These are phyloP conservation scores for Castanea crenata DNA, from an alignment of 306 rosid genomes.

Conservation along the genomic window DNA sequence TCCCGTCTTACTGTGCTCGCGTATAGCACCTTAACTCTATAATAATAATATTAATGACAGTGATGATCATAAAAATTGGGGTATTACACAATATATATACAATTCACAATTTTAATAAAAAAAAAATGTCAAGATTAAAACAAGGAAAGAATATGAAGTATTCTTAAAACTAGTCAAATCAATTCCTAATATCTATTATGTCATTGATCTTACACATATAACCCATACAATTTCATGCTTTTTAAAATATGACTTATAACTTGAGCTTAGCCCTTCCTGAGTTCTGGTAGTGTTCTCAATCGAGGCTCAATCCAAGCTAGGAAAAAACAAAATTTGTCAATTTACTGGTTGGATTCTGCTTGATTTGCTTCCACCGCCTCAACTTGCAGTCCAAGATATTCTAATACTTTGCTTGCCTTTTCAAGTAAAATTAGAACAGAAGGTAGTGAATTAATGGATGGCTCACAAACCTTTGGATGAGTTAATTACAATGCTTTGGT, in stretches of 20 bases:
- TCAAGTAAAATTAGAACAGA: not conserved
- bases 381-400: not conserved
- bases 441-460: not conserved
- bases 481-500: not conserved
- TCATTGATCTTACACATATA: too few relatives aligned
- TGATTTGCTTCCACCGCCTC: not conserved
- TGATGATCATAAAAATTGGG: too few relatives aligned
- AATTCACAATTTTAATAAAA: not conserved
- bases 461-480: not conserved
- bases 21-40: too few relatives aligned
- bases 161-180: not conserved
- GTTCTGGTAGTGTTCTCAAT: not conserved
- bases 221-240: not conserved
- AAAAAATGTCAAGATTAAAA: not conserved
- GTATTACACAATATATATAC: too few relatives aligned
- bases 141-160: not conserved
- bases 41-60: too few relatives aligned
- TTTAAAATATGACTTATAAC: not conserved
- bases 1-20: too few relatives aligned
- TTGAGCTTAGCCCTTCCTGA: not conserved
- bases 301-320: not conserved
- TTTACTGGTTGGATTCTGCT: not conserved
- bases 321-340: not conserved
- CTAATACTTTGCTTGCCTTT: not conserved
- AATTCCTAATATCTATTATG: not conserved